Conservation (phyloP, 192 early-diverging fungal species). For the Podila minutissima region DNA sequence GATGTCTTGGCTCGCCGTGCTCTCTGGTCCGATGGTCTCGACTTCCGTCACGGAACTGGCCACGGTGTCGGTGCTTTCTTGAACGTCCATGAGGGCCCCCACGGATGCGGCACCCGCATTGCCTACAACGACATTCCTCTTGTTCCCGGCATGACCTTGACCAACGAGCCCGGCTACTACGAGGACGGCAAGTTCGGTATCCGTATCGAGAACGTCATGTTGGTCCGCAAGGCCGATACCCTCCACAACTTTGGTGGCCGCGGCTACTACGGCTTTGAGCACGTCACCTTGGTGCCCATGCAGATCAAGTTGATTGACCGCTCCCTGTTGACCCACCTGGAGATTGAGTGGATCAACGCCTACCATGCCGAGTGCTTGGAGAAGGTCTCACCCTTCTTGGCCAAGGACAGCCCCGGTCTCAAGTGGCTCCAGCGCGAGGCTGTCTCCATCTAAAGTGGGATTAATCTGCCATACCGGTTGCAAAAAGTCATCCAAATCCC, state of each 20-base stretch:
- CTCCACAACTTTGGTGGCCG: constrained; percentile 86
- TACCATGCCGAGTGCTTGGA: constrained; percentile 83
- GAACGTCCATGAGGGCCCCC: constrained; percentile 96
- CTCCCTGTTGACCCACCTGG: constrained; percentile 73
- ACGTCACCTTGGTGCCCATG: constrained; percentile 90
- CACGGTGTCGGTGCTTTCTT: constrained; percentile 97
- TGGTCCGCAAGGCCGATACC: constrained; percentile 80
- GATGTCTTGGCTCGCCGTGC: constrained; percentile 88
- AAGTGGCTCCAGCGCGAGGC: constrained; percentile 91
- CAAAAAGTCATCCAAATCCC: too few relatives aligned
- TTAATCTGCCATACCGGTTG: too few relatives aligned
- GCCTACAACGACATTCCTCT: constrained; percentile 80
- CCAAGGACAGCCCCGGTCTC: constrained; percentile 69
- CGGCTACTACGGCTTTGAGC: constrained; percentile 91
- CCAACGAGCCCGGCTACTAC: constrained; percentile 98
- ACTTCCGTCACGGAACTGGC: constrained; percentile 97
- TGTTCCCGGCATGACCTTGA: constrained; percentile 92
- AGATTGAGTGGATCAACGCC: constrained; percentile 87
- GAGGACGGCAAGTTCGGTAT: constrained; percentile 97
- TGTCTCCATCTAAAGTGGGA: constrained; percentile 62
- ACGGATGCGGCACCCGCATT: constrained; percentile 87
- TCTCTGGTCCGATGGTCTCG: constrained; percentile 92
- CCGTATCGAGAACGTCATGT: constrained; percentile 94
- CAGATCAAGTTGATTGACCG: constrained; percentile 84
- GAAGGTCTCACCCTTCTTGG: constrained; percentile 84